A percentile compares a stretch with the other conserved stretches of the same genome.
Conservation (phyloP, 768 basidiomycete species). For the Rhodotorula kratochvilovae region DNA sequence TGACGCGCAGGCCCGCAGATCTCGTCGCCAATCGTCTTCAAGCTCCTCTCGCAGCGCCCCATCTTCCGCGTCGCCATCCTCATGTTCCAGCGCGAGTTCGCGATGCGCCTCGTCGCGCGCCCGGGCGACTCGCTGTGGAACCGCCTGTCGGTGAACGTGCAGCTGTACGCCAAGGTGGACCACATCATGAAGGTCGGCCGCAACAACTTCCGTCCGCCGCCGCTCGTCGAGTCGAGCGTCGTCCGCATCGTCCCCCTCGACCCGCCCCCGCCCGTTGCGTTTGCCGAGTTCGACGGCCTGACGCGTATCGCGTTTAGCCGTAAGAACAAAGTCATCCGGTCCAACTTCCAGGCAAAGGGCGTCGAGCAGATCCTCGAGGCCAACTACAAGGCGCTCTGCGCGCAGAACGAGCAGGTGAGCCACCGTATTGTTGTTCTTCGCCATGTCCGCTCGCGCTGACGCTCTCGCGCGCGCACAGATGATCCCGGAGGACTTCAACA, state of each 20-base stretch:
- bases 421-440: too few relatives aligned
- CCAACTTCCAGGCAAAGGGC: conserved; percentile 82
- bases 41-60: conserved; percentile 90
- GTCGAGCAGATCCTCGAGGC: conserved; percentile 89
- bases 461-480: conserved; percentile 51
- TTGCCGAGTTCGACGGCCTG: conserved; percentile 96
- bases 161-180: conserved; percentile 93
- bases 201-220: conserved; percentile 94
- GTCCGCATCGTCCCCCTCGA: conserved; percentile 85
- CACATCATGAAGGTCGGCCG: conserved; percentile 93
- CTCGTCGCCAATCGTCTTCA: conserved; percentile 94
- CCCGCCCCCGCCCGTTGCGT: conserved; percentile 90
- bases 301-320: conserved; percentile 83
- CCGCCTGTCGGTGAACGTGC: conserved; percentile 89
- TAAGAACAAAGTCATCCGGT: conserved; percentile 83
- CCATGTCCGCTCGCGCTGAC: neutral
- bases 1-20: too few relatives aligned
- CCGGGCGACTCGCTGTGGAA: conserved; percentile 87
- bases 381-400: conserved; percentile 89
- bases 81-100: conserved; percentile 99
- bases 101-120: conserved; percentile 78
- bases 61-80: conserved; percentile 89
- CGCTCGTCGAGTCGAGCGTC: conserved; percentile 87
- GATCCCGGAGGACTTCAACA: conserved; percentile 64
- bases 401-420: conserved; percentile 57